These are phyloP conservation scores for Phytophthora macrochlamydospora DNA, from an alignment of 352 stramenopile genomes.

Conservation along the genomic window DNA sequence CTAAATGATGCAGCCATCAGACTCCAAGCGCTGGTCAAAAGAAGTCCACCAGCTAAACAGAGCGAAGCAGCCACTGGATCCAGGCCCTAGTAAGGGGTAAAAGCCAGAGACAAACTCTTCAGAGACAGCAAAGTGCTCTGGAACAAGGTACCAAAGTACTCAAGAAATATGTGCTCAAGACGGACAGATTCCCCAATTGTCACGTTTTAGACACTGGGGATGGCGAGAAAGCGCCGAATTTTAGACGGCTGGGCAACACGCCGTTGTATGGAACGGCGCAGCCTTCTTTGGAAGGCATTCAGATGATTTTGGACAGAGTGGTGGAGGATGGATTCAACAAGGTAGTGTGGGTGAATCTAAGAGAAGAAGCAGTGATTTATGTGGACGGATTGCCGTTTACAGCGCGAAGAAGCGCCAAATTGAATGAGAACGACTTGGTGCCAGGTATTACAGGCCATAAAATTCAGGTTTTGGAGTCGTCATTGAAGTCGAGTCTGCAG, in stretches of 20 bases:
- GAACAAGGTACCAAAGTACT: conserved; percentile 81
- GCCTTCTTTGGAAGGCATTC: conserved; percentile 75
- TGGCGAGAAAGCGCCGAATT: conserved; percentile 78
- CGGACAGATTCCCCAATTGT: conserved; percentile 79
- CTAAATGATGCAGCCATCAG: conserved; percentile 44
- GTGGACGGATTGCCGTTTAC: conserved; percentile 78
- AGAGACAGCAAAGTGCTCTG: conserved; percentile 59
- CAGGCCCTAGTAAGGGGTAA: conserved; percentile 72
- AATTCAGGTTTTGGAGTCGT: conserved; percentile 80
- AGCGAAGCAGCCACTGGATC: conserved; percentile 67
- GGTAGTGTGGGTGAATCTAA: conserved; percentile 85
- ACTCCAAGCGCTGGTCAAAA: conserved; percentile 30
- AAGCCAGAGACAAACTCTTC: conserved; percentile 51
- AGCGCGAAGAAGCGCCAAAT: conserved; percentile 65
- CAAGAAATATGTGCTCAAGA: conserved; percentile 88
- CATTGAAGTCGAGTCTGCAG: conserved; percentile 80
- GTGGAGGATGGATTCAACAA: conserved; percentile 76
- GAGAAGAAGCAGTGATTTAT: conserved; percentile 87
- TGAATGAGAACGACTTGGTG: conserved; percentile 88
- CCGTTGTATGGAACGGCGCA: conserved; percentile 79
- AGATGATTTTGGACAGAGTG: conserved; percentile 70
- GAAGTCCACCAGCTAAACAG: conserved; percentile 1
- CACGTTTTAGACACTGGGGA: conserved; percentile 69
- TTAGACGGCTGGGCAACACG: conserved; percentile 68
- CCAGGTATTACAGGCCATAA: conserved; percentile 83